Conservation (phyloP, 2,329 filamentous ascomycete genomes). For the Neocatenulostroma microsporum region DNA sequence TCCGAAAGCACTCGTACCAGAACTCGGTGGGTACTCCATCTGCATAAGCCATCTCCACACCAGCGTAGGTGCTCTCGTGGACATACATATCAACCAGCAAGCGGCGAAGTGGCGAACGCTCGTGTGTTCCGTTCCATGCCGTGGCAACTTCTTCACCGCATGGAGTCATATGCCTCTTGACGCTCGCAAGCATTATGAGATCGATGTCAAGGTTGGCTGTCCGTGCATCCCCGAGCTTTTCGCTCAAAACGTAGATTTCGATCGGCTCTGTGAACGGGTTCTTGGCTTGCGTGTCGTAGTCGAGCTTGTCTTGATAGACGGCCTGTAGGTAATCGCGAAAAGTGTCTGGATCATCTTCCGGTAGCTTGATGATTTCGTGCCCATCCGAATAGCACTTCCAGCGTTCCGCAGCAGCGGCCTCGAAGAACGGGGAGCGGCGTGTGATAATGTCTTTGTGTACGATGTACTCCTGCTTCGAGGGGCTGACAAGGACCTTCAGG, state of each 20-base stretch:
- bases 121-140: neutral
- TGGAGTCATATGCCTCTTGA: too few relatives aligned
- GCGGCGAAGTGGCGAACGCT: conserved; percentile 3
- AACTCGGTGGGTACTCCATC: too few relatives aligned
- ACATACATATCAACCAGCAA: neutral
- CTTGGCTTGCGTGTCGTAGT: neutral
- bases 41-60: too few relatives aligned
- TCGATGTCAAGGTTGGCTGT: conserved; percentile 4
- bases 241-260: conserved; percentile 7
- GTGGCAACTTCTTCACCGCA: neutral
- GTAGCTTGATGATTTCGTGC: conserved; percentile 5
- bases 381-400: too few relatives aligned
- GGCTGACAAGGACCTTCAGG: conserved; percentile 5
- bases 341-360: conserved; percentile 7
- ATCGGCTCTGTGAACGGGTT: neutral
- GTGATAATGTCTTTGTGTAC: conserved; percentile 10
- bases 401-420: conserved; percentile 4
- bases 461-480: conserved; percentile 2
- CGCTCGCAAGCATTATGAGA: neutral
- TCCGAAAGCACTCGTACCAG: too few relatives aligned
- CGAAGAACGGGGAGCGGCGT: conserved; percentile 9
- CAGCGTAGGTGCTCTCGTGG: conserved; percentile 1
- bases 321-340: conserved; percentile 9
- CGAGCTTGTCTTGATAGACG: conserved; percentile 4
- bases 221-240: conserved; percentile 5